These are phyloP conservation scores for Leccinum subrobustum DNA, from an alignment of 1,284 basidiomycete species.

Conservation along the genomic window DNA sequence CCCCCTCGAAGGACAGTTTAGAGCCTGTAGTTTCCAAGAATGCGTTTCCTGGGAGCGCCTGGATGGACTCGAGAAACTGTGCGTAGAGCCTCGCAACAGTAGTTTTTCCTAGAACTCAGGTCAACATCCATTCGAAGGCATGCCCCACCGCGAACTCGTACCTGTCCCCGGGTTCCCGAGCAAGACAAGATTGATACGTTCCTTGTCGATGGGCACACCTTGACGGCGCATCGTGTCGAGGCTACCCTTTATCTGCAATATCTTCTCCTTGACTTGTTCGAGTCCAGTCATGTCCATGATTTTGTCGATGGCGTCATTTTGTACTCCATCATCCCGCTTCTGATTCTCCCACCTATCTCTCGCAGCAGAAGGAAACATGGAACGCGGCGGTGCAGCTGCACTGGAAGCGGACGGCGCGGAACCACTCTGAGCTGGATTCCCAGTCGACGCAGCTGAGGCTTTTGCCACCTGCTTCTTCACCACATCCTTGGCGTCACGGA, in stretches of 20 bases:
- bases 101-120: constrained; percentile 54
- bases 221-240: constrained; percentile 51
- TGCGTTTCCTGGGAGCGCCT: constrained; percentile 49
- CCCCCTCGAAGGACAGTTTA: constrained; percentile 54
- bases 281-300: constrained; percentile 61
- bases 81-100: constrained; percentile 65
- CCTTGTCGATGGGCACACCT: constrained; percentile 43
- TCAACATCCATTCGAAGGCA: neutral
- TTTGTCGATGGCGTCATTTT: constrained; percentile 47
- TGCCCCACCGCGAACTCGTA: constrained; percentile 19
- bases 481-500: constrained; percentile 6
- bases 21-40: constrained; percentile 66
- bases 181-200: constrained; percentile 54
- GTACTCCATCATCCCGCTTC: constrained; percentile 46
- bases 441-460: constrained; percentile 1
- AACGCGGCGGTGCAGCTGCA: constrained; percentile 12
- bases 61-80: constrained; percentile 54
- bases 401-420: constrained; percentile 1
- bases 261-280: constrained; percentile 51
- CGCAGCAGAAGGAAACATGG: constrained; percentile 34
- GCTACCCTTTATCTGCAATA: constrained; percentile 46
- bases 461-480: constrained; percentile 8
- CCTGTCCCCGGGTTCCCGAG: constrained; percentile 66
- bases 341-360: constrained; percentile 48
- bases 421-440: neutral